Percentiles rank a stretch among this genome's conserved stretches.
Conservation (phyloP, 2,329 filamentous ascomycete species). For the Stachybotrys chlorohalonatus region DNA sequence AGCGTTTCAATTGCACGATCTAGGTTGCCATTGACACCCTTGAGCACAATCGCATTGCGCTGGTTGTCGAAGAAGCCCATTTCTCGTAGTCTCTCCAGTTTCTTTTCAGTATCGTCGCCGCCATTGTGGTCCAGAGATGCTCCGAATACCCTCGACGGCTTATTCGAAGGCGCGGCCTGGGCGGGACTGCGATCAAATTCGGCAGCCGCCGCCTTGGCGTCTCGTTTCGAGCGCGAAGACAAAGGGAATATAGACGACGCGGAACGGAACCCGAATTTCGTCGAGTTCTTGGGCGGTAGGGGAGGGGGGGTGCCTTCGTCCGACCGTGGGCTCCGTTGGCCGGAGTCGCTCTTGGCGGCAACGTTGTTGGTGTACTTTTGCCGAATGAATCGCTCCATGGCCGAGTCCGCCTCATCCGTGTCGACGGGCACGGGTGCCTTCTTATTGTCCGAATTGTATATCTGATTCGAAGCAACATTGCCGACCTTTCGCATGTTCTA, state of each 20-base stretch:
- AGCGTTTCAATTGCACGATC: constrained; percentile 81
- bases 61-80: constrained; percentile 88
- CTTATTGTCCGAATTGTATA: constrained; percentile 79
- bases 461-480: constrained; percentile 76
- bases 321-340: constrained; percentile 34
- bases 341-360: constrained; percentile 11
- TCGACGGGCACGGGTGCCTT: constrained; percentile 82
- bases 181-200: constrained; percentile 20
- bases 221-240: constrained; percentile 52
- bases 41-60: constrained; percentile 72
- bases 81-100: constrained; percentile 68
- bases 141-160: constrained; percentile 61
- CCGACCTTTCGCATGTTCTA: constrained; percentile 93
- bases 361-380: constrained; percentile 75
- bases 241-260: constrained; percentile 60
- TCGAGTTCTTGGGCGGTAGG: constrained; percentile 53
- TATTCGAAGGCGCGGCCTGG: constrained; percentile 42
- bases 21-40: constrained; percentile 74
- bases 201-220: constrained; percentile 23
- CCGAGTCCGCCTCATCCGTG: constrained; percentile 82
- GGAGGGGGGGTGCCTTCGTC: constrained; percentile 52
- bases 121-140: constrained; percentile 50
- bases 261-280: constrained; percentile 50
- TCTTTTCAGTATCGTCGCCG: constrained; percentile 58
- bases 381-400: constrained; percentile 91